Conservation (phyloP, 1,284 basidiomycete species). For the Ceratobasidium sp. region DNA sequence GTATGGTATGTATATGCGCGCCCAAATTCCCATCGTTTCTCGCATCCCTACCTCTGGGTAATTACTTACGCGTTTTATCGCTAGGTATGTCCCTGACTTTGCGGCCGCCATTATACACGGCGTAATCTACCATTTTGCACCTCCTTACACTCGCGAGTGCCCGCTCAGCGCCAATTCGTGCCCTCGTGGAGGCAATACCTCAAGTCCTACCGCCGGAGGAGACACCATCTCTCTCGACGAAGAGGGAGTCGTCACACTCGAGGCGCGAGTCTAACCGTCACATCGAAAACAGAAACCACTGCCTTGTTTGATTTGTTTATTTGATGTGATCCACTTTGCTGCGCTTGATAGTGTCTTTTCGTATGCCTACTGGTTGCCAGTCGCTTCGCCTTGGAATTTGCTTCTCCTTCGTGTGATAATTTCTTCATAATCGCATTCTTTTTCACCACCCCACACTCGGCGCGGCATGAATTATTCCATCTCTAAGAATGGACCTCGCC, state of each 20-base stretch:
- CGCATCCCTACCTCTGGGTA: background rate
- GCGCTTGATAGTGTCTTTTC: too few species aligned
- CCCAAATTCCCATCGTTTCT: background rate
- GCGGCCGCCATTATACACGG: conserved; percentile 36
- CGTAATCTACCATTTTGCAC: conserved; percentile 36
- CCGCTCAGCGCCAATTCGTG: conserved; percentile 30
- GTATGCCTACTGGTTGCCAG: too few species aligned
- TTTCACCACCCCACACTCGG: conserved; percentile 1
- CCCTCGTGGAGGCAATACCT: conserved; percentile 1
- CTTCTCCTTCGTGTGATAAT: conserved; percentile 7
- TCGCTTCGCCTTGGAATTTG: background rate
- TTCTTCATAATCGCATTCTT: conserved; percentile 13
- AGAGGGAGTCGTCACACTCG: conserved; percentile 33
- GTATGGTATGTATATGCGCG: conserved; percentile 38
- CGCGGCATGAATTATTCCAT: background rate
- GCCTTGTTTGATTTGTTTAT: too few species aligned
- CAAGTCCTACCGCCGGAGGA: background rate
- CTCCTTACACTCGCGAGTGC: conserved; percentile 39
- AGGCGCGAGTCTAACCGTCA: conserved; percentile 31
- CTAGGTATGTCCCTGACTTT: conserved; percentile 40
- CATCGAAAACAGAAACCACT: too few species aligned
- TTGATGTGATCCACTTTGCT: background rate
- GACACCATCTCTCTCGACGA: conserved; percentile 31
- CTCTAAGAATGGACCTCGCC: background rate
- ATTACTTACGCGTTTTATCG: background rate